phyloP scores from a whole-genome alignment of 1,284 basidiomycete species.

The Ustilago vetiveriae region DNA sequence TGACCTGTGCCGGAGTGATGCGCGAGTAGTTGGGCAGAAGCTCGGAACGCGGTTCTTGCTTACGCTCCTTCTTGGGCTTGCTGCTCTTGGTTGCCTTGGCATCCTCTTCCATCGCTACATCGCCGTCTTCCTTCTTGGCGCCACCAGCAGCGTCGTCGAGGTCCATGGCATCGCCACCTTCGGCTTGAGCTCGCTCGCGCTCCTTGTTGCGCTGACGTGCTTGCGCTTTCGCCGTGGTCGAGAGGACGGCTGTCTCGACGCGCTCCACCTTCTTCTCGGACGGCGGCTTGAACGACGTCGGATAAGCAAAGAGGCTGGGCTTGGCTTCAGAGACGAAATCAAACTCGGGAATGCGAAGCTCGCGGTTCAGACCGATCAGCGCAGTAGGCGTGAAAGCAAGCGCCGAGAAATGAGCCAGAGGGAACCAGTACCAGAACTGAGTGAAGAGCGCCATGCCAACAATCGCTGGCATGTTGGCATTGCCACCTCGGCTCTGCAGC shows the following conservation, averaged over 20 bases:
- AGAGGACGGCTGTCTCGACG: constrained; percentile 65
- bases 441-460: constrained; percentile 67
- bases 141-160: constrained; percentile 44
- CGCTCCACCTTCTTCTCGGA: constrained; percentile 65
- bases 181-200: constrained; percentile 53
- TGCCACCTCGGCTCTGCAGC: constrained; percentile 61
- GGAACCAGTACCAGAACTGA: constrained; percentile 68
- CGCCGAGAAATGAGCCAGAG: constrained; percentile 65
- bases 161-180: constrained; percentile 59
- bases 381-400: constrained; percentile 66
- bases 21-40: constrained; percentile 87
- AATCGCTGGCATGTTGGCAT: constrained; percentile 65
- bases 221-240: constrained; percentile 65
- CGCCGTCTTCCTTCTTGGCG: constrained; percentile 36
- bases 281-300: constrained; percentile 57
- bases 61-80: constrained; percentile 70
- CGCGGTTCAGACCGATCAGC: constrained; percentile 62
- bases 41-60: constrained; percentile 79
- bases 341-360: constrained; percentile 61
- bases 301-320: constrained; percentile 65
- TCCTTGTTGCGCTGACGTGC: constrained; percentile 64
- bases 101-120: constrained; percentile 54
- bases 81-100: constrained; percentile 21
- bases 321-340: constrained; percentile 62
- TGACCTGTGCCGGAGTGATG: constrained; percentile 88